Base-by-base conservation (phyloP, 1,284 basidiomycete genomes). In the Peniophora sp. region DNA sequence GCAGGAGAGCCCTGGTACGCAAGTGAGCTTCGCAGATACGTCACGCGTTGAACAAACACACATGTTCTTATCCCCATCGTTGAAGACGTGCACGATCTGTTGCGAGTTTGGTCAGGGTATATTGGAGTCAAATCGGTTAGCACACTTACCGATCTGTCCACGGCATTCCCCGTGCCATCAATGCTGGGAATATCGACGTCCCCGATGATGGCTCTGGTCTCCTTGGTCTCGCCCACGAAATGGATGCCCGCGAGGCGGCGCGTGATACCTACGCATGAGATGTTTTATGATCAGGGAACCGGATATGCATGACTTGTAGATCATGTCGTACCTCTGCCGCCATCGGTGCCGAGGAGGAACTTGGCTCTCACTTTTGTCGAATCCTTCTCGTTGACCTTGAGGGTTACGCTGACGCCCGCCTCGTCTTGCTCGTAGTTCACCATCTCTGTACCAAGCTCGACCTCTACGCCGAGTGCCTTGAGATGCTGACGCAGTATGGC, bases 51-150 rank as follows among this genome's bases (percentile, higher is more conserved):
- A 5, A 6, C 12, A 32, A 6, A 32, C 27, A 12, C 27, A 12
- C 61, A 44, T 49, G 45, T 53, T 53, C 1, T 45, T 53, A 17
- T 50, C 52, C 6, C 51, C 51, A 14, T 60, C 56, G 2, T 60
- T 57, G 59, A 61, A 68, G 11, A 58, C 51, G 51, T 69, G 63
- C 64, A 61, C 66, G 46, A 54, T 56, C 65, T 41, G 38, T 6
- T 6, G 38, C 27, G n/a, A 16, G 16, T 6, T 8, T 41, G 8
- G n/a, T 41, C 38, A 8, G 5, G 19, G 8, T 17, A 8, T 20
- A 8, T n/a, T 5, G 19, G 19, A n/a, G 8, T 17, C 6, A 5
- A 6, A 41, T 17, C 34, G 16, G 38, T n/a, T 41, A 16, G 5
- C 38, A n/a, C n/a, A n/a, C 38, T n/a, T n/a, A 41, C 38, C 16